phyloP scores from a whole-genome alignment of 2,329 filamentous ascomycete genomes.

The Microdochium paspali region DNA sequence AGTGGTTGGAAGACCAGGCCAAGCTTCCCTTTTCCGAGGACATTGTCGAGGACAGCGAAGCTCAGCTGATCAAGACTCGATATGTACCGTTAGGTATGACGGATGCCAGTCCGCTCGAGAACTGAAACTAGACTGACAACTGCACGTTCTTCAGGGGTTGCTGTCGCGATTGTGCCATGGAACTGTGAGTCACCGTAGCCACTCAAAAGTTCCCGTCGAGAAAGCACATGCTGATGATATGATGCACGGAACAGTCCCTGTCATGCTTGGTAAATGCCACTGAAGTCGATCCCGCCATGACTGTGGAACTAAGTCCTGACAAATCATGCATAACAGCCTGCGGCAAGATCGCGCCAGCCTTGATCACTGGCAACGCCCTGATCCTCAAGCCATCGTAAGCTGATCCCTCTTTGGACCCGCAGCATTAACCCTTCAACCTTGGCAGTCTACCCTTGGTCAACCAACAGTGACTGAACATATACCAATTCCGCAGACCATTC shows the following conservation, averaged over 20 bases:
- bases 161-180: constrained; percentile 42
- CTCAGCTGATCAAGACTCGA: constrained; percentile 19
- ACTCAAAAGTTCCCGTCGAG: no score
- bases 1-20: constrained; percentile 18
- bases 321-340: neutral
- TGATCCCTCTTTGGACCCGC: constrained; percentile 31
- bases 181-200: constrained; percentile 51
- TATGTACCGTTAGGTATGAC: constrained; percentile 23
- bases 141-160: constrained; percentile 21
- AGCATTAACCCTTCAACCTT: no score
- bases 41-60: constrained; percentile 27
- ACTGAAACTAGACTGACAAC: neutral
- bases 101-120: neutral
- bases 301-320: neutral
- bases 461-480: no score
- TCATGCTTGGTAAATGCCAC: constrained; percentile 48
- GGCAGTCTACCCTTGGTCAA: no score
- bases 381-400: constrained; percentile 25
- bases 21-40: constrained; percentile 24
- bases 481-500: no score
- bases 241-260: constrained; percentile 43
- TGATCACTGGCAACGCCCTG: neutral
- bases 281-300: neutral
- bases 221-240: no score
- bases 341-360: constrained; percentile 8